Evolutionary conservation across 1,284 basidiomycete genomes (phyloP).

Genomic region (Ustilago nuda): DNA sequence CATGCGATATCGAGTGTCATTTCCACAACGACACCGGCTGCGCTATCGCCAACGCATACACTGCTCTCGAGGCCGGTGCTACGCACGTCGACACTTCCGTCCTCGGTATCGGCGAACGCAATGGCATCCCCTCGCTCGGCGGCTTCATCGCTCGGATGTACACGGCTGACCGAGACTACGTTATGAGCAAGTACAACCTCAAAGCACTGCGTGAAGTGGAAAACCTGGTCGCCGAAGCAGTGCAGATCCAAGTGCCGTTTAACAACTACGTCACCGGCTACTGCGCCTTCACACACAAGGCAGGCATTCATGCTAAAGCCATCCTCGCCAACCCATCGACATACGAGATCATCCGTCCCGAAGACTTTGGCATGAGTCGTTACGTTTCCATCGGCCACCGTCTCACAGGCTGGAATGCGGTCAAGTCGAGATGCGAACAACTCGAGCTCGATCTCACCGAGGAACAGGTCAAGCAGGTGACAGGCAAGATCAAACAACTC

Average conservation of each 20-base stretch:
- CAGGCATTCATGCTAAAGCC: slow-evolving; percentile 99
- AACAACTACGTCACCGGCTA: slow-evolving; percentile 90
- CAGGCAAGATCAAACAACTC: slow-evolving; percentile 98
- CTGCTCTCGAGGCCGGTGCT: slow-evolving; percentile 96
- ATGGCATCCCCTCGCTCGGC: slow-evolving; percentile 97
- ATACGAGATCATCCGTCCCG: slow-evolving; percentile 74
- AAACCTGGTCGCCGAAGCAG: slow-evolving; percentile 98
- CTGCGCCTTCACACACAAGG: slow-evolving; percentile 99
- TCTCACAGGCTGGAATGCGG: slow-evolving; percentile 96
- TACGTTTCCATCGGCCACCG: slow-evolving; percentile 99
- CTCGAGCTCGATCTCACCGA: slow-evolving; percentile 87
- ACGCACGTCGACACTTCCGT: slow-evolving; percentile 91
- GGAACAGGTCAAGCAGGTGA: slow-evolving; percentile 91
- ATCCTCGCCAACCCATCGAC: slow-evolving; percentile 99
- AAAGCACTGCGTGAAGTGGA: slow-evolving; percentile 97
- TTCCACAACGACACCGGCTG: slow-evolving; percentile 96
- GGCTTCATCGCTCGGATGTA: slow-evolving; percentile 97
- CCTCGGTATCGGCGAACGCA: slow-evolving; percentile 98
- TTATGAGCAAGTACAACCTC: slow-evolving; percentile 99
- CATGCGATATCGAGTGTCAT: slow-evolving; percentile 91
- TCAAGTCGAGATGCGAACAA: slow-evolving; percentile 99
- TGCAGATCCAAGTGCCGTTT: slow-evolving; percentile 97
- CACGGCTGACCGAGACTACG: slow-evolving; percentile 85
- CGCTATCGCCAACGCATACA: slow-evolving; percentile 98
- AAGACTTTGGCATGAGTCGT: slow-evolving; percentile 96